Evolutionary conservation across 2,329 filamentous ascomycete species (phyloP).

Genomic region (Cordyceps fumosorosea): DNA sequence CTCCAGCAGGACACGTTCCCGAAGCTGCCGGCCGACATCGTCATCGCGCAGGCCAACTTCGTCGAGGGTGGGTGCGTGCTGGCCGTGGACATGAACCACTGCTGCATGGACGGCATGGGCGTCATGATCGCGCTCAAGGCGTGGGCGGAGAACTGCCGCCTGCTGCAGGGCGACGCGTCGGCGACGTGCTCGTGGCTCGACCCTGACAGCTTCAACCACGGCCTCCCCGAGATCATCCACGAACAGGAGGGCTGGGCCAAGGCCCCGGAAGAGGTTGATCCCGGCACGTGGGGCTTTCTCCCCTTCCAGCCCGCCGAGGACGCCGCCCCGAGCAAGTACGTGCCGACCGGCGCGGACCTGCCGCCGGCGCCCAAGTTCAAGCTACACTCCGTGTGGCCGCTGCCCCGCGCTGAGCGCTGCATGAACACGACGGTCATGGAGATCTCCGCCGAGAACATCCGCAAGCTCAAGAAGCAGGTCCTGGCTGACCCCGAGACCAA

Average conservation of each 20-base stretch:
- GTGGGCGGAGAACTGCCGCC: conserved; percentile 27
- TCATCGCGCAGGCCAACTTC: conserved; percentile 26
- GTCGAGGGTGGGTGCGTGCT: conserved; percentile 25
- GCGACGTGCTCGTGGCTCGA: conserved; percentile 23
- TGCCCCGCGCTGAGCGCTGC: conserved; percentile 21
- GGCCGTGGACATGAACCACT: conserved; percentile 21
- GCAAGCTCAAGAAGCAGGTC: conserved; percentile 25
- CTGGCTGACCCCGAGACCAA: conserved; percentile 20
- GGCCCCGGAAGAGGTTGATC: conserved; percentile 21
- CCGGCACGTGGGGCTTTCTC: conserved; percentile 22
- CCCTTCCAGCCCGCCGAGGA: conserved; percentile 18
- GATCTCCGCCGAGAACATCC: conserved; percentile 24
- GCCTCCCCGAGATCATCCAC: conserved; percentile 22
- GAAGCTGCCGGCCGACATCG: conserved; percentile 22
- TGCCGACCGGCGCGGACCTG: conserved; percentile 11
- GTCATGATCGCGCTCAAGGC: conserved; percentile 23
- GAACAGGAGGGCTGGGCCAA: conserved; percentile 20
- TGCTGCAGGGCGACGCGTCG: conserved; percentile 20
- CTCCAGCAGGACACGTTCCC: conserved; percentile 20
- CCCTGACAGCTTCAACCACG: conserved; percentile 25
- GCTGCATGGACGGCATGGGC: conserved; percentile 24
- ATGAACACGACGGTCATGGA: conserved; percentile 26
- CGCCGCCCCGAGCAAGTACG: not conserved
- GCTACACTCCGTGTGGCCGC: conserved; percentile 24
- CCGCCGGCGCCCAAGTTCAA: conserved; percentile 21